A percentile compares a stretch with the other conserved stretches of the same genome.
phyloP scores from a whole-genome alignment of 2,329 filamentous ascomycete species.

The Boeremia lycopersici region DNA sequence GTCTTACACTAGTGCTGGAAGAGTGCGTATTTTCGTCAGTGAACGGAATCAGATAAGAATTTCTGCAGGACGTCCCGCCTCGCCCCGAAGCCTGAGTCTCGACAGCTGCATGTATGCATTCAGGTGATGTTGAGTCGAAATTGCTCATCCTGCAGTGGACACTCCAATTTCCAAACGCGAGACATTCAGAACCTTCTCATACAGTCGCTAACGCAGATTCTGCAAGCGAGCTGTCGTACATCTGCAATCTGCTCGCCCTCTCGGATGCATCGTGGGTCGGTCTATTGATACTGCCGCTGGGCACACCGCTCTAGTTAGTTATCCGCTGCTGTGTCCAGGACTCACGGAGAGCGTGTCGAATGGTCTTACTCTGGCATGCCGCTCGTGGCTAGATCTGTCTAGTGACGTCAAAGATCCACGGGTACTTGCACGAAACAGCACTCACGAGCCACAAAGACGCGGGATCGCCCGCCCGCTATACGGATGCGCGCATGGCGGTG shows the following conservation, averaged over 20 bases:
- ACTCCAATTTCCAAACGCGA: conserved; percentile 8
- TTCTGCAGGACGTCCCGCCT: not conserved
- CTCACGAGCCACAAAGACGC: not conserved
- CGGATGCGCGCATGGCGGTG: conserved; percentile 9
- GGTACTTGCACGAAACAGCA: not conserved
- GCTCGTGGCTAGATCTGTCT: not conserved
- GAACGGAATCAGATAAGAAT: not conserved
- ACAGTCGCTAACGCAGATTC: conserved; percentile 1
- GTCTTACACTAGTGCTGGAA: not conserved
- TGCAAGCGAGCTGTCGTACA: conserved; percentile 8
- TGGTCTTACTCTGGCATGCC: conserved; percentile 3
- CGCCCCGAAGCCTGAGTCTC: not conserved
- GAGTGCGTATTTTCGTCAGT: not conserved
- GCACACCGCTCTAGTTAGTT: not conserved
- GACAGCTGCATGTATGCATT: not conserved
- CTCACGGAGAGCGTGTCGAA: not conserved
- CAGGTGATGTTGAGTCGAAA: not conserved
- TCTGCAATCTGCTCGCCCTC: conserved; percentile 10
- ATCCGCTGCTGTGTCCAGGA: conserved; percentile 5
- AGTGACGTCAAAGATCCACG: not conserved
- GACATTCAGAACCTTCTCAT: not conserved
- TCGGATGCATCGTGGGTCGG: conserved; percentile 4
- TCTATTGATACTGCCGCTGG: not conserved
- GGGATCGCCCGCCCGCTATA: conserved; percentile 5
- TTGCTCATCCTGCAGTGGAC: conserved; percentile 2